Conservation (phyloP, 2,329 filamentous ascomycete species). For the Dendryphion nanum region DNA sequence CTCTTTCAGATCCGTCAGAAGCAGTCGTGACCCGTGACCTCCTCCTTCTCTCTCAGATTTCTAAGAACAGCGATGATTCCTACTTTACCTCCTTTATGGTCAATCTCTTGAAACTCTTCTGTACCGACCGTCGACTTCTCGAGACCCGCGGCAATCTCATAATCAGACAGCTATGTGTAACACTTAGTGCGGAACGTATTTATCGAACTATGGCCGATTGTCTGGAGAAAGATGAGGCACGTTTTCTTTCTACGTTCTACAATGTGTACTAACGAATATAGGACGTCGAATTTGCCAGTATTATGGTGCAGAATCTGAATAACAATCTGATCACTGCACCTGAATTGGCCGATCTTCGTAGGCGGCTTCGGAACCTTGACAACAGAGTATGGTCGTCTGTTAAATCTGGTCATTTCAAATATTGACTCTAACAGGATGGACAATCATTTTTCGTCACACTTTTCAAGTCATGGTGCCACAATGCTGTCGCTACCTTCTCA, state of each 20-base stretch:
- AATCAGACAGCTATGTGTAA: constrained; percentile 90
- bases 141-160: constrained; percentile 95
- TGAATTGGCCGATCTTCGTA: constrained; percentile 85
- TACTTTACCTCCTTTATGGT: constrained; percentile 99
- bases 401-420: constrained; percentile 5
- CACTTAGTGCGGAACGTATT: constrained; percentile 88
- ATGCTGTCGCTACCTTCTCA: constrained; percentile 95
- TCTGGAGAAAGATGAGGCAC: constrained; percentile 83
- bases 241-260: constrained; percentile 11
- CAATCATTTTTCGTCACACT: constrained; percentile 93
- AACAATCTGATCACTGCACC: constrained; percentile 98
- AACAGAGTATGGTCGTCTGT: constrained; percentile 66
- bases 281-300: constrained; percentile 96
- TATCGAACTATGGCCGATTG: constrained; percentile 95
- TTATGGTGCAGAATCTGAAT: constrained; percentile 99
- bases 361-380: constrained; percentile 85
- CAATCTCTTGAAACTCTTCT: constrained; percentile 90
- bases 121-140: constrained; percentile 84
- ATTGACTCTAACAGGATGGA: constrained; percentile 63
- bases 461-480: constrained; percentile 97
- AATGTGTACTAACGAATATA: constrained; percentile 18
- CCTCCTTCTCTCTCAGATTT: constrained; percentile 92
- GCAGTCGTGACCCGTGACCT: constrained; percentile 94
- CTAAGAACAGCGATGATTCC: constrained; percentile 91
- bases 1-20: constrained; percentile 90